Percentiles rank a stretch among this genome's conserved stretches.
Conservation (phyloP, 2,329 filamentous ascomycete species). For the Fonsecaea nubica region DNA sequence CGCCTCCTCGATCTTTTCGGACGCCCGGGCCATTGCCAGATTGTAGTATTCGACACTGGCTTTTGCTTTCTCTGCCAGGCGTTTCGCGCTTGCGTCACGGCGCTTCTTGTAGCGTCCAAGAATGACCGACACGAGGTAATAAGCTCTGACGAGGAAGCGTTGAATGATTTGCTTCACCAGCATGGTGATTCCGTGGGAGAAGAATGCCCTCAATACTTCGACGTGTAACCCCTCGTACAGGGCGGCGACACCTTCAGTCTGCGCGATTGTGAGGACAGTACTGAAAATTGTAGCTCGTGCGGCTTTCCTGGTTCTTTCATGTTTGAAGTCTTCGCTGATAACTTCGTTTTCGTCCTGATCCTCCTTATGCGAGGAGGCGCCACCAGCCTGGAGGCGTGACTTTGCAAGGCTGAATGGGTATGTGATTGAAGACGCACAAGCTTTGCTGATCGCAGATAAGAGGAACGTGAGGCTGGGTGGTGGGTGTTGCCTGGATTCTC, state of each 20-base stretch:
- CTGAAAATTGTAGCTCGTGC: slow-evolving; percentile 65
- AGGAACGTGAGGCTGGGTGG: slow-evolving; percentile 65
- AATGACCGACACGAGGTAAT: slow-evolving; percentile 67
- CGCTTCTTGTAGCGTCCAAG: slow-evolving; percentile 47
- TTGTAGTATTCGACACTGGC: slow-evolving; percentile 51
- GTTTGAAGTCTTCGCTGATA: slow-evolving; percentile 39
- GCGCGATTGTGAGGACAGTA: slow-evolving; percentile 64
- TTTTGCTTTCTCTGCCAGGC: slow-evolving; percentile 46
- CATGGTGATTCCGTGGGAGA: slow-evolving; percentile 87
- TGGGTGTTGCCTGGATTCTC: slow-evolving; percentile 59
- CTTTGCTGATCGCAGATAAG: slow-evolving; percentile 78
- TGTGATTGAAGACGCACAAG: slow-evolving; percentile 74
- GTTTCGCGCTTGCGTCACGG: slow-evolving; percentile 45
- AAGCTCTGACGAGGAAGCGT: slow-evolving; percentile 71
- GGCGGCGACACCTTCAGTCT: slow-evolving; percentile 69
- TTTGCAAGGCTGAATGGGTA: slow-evolving; percentile 91
- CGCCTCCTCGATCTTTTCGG: slow-evolving; percentile 44
- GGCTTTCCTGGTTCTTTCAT: slow-evolving; percentile 44
- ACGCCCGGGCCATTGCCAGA: slow-evolving; percentile 48
- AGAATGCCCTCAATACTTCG: slow-evolving; percentile 81
- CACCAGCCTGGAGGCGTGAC: slow-evolving; percentile 70
- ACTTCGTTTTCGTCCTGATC: slow-evolving; percentile 45
- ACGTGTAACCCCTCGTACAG: slow-evolving; percentile 78
- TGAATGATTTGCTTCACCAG: slow-evolving; percentile 81
- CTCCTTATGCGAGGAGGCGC: slow-evolving; percentile 45